Conservation (phyloP, 805 yeast genomes). For the Pichia insulana region DNA sequence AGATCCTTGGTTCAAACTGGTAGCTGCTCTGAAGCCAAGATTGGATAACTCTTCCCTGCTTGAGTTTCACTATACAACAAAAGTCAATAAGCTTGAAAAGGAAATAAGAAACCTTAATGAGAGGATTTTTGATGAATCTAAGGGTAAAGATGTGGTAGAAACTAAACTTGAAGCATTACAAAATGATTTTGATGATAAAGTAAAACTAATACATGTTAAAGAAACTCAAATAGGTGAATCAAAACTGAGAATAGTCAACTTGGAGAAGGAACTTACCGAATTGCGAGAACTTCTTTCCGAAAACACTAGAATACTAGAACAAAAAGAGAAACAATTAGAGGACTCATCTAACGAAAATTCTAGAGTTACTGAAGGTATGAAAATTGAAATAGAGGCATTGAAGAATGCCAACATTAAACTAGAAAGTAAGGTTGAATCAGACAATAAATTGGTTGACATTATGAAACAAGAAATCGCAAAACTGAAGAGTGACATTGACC, state of each 20-base stretch:
- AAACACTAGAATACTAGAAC: not conserved
- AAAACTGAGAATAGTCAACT: constrained; percentile 21
- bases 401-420: not conserved
- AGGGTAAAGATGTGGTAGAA: constrained; percentile 24
- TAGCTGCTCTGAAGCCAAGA: constrained; percentile 65
- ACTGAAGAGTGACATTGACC: constrained; percentile 21
- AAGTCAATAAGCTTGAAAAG: constrained; percentile 47
- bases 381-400: constrained; percentile 15
- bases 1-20: constrained; percentile 76
- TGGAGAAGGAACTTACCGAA: constrained; percentile 20
- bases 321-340: constrained; percentile 22
- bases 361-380: constrained; percentile 2
- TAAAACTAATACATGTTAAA: constrained; percentile 26
- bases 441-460: constrained; percentile 7
- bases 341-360: not conserved
- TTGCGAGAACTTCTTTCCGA: constrained; percentile 14
- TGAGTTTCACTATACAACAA: constrained; percentile 44
- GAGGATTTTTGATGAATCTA: constrained; percentile 19
- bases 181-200: constrained; percentile 26
- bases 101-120: constrained; percentile 45
- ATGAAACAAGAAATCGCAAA: constrained; percentile 25
- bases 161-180: constrained; percentile 27
- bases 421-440: constrained; percentile 7
- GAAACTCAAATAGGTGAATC: constrained; percentile 34
- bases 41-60: constrained; percentile 30